phyloP scores from a whole-genome alignment of 257 asterid genomes.

The Nicotiana knightiana region DNA sequence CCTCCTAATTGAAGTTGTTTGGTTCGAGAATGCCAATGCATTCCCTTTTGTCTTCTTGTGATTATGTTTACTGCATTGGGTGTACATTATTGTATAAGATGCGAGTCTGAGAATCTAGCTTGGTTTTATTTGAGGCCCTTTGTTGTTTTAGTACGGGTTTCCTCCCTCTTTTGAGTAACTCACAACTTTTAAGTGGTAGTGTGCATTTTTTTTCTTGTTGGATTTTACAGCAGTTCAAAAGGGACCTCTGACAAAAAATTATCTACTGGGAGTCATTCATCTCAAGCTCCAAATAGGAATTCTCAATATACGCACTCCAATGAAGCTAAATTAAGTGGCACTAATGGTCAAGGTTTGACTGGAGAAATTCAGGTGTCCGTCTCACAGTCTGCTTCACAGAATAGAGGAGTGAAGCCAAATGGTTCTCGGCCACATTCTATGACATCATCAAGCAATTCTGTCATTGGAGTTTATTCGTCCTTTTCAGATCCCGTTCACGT shows the following conservation, averaged over 20 bases:
- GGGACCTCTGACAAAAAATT: conserved; percentile 43
- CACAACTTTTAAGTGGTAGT: neutral
- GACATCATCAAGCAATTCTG: conserved; percentile 55
- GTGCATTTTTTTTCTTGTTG: neutral
- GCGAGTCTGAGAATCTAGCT: neutral
- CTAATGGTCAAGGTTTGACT: conserved; percentile 40
- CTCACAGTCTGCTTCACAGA: conserved; percentile 32
- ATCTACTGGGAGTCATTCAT: conserved; percentile 36
- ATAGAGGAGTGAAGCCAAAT: conserved; percentile 40
- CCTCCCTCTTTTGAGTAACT: neutral
- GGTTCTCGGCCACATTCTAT: conserved; percentile 39
- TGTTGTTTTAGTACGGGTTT: neutral
- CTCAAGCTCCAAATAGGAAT: conserved; percentile 36
- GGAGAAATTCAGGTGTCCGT: conserved; percentile 41
- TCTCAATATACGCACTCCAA: conserved; percentile 43
- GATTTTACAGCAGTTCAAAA: conserved; percentile 35
- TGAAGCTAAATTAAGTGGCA: conserved; percentile 39
- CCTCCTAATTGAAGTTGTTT: neutral
- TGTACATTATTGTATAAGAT: neutral
- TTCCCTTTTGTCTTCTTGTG: neutral
- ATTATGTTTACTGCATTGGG: neutral
- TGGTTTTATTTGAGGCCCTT: neutral
- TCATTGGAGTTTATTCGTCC: conserved; percentile 87
- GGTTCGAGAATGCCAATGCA: neutral
- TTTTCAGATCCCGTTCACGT: conserved; percentile 95